Base-by-base conservation (phyloP, 2,329 filamentous ascomycete species). In the Didymella sp. region DNA sequence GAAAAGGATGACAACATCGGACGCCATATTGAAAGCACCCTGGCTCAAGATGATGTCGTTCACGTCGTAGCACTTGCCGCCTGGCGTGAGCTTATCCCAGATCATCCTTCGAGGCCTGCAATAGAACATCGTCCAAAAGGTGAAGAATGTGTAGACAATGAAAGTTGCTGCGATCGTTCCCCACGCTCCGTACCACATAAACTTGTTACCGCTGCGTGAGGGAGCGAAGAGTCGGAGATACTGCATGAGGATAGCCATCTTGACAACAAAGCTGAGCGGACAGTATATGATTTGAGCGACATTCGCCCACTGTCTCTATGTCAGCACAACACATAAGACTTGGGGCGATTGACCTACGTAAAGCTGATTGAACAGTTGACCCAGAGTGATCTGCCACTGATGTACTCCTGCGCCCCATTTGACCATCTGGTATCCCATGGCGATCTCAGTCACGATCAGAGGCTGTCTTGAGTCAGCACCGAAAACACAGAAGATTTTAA, bases 401-500 rank as follows among this genome's bases (percentile, higher is more conserved):
- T 72, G 69, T 4, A 70, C 68, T 9, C 69, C 69, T 24, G 67
- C 62, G n/a, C 69, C 69, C 61, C 61, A 70, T 33, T 65, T 64
- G 2, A 69, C 63, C 63, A 68, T 69, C 19, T 61, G 54, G 21
- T 67, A 68, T 21, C 68, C 69, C 44, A 70, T 54, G 6, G 45
- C 62, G 13, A 69, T 51, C 44, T 68, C 63, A 17, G 49, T 47
- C 19, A 70, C 44, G 12, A 72, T 67, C 31, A 72, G 48, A 15
- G 65, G 64, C 67, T 68, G 12, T 21, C 30, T 11, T 2, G 4
- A 6, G 40, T 62, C 42, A 62, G 59, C 11, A 51, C 1, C 17
- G 4, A 11, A 11, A 7, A 5, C 2, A 4, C 24, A 2, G 15
- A 2, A 1, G n/a, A 24, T 2, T 7, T 13, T 8, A 21, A 9